Conservation (phyloP, 2,329 filamentous ascomycete genomes). For the Aspergillus proliferans region DNA sequence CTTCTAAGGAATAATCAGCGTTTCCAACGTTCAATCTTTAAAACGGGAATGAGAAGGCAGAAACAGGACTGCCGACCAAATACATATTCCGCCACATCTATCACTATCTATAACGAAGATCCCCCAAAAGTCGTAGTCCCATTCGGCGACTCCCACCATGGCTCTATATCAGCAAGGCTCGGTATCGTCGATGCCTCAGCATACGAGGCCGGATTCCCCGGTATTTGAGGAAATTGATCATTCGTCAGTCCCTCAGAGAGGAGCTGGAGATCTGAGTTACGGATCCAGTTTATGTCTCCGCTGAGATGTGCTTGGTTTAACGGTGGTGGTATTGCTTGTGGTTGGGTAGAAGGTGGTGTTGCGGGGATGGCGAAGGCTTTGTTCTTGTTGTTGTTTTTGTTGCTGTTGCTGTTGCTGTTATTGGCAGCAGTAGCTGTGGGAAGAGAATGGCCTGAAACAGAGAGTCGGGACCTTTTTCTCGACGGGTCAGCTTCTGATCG, state of each 20-base stretch:
- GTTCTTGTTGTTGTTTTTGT: neutral
- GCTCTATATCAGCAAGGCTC: slow-evolving; percentile 21
- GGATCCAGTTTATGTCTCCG: slow-evolving; percentile 26
- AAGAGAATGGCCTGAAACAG: neutral
- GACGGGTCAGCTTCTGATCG: slow-evolving; percentile 7
- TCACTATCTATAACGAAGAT: slow-evolving; percentile 11
- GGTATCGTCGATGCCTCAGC: slow-evolving; percentile 11
- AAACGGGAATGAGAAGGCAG: no score
- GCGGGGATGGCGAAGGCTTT: slow-evolving; percentile 2
- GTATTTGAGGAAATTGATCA: slow-evolving; percentile 15
- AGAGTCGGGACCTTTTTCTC: slow-evolving; percentile 20
- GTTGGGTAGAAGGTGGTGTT: slow-evolving; percentile 1
- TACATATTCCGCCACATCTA: neutral
- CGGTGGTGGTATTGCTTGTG: slow-evolving; percentile 8
- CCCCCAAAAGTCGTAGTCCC: slow-evolving; percentile 12
- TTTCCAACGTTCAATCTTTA: no score
- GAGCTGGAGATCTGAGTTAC: slow-evolving; percentile 20
- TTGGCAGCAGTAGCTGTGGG: neutral
- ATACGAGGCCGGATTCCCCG: slow-evolving; percentile 1
- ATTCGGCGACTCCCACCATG: slow-evolving; percentile 26
- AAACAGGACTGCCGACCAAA: neutral
- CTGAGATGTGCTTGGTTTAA: no score
- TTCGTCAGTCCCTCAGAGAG: slow-evolving; percentile 15
- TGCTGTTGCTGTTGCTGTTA: neutral
- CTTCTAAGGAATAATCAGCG: no score